Percentiles rank a stretch among this genome's conserved stretches.
Conservation (phyloP, 225 moss, liverwort and hornwort genomes). For the Bryum argenteum region DNA sequence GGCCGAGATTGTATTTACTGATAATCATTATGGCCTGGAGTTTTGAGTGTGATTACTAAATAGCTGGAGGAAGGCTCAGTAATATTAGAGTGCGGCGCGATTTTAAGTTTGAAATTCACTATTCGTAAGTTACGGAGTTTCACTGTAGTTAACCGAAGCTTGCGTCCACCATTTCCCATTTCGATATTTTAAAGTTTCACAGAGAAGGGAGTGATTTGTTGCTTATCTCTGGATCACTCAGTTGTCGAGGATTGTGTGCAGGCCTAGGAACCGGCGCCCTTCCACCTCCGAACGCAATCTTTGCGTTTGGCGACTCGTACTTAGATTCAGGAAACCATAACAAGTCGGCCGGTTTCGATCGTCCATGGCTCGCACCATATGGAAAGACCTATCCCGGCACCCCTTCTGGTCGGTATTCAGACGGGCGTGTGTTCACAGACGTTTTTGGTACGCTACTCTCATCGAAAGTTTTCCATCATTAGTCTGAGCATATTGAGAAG, state of each 20-base stretch:
- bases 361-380: constrained; percentile 54
- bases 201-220: background rate
- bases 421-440: constrained; percentile 55
- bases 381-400: constrained; percentile 47
- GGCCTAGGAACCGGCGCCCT: constrained; percentile 17
- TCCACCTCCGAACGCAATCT: constrained; percentile 52
- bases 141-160: background rate
- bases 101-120: background rate
- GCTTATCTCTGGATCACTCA: constrained; percentile 24
- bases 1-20: background rate
- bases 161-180: background rate
- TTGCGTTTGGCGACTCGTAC: constrained; percentile 62
- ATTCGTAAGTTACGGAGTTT: background rate
- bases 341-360: constrained; percentile 44
- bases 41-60: background rate
- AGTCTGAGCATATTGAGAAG: background rate
- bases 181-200: background rate
- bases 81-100: background rate
- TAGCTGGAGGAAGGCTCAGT: background rate
- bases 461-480: background rate
- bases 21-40: background rate
- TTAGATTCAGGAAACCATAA: constrained; percentile 63
- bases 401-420: constrained; percentile 54
- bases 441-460: constrained; percentile 48
- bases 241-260: constrained; percentile 24